Percentiles rank a stretch among this genome's conserved stretches.
These are phyloP conservation scores for Phytophthora crassamura DNA, from an alignment of 352 stramenopile species.

Conservation along the genomic window DNA sequence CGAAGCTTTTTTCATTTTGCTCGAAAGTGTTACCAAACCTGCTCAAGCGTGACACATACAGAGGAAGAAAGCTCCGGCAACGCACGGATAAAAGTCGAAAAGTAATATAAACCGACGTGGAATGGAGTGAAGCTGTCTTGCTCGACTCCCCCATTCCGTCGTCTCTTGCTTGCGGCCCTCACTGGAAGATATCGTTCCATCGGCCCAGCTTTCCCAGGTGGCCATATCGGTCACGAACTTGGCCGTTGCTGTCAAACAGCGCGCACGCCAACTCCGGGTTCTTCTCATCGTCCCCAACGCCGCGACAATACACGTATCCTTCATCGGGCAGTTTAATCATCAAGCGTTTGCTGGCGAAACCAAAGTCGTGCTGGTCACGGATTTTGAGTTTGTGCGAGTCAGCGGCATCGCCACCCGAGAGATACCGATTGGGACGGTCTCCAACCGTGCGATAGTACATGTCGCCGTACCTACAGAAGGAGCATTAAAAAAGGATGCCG, in stretches of 20 bases:
- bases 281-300: background rate
- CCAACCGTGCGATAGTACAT: conserved; percentile 19
- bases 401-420: conserved; percentile 11
- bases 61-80: no score
- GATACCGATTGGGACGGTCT: background rate
- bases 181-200: conserved; percentile 29
- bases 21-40: no score
- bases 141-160: background rate
- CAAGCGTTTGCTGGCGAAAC: conserved; percentile 15
- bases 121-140: no score
- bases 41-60: no score
- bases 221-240: conserved; percentile 12
- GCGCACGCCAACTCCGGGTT: conserved; percentile 28
- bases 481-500: no score
- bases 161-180: background rate
- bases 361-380: conserved; percentile 18
- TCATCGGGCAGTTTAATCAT: conserved; percentile 26
- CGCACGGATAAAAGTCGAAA: no score
- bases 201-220: conserved; percentile 16
- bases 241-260: conserved; percentile 19
- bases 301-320: conserved; percentile 21
- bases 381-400: conserved; percentile 21
- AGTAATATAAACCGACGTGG: no score
- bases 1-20: no score
- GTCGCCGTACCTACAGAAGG: background rate